Evolutionary conservation across 2,329 filamentous ascomycete genomes (phyloP).

Genomic region (Teratosphaeria epicoccoides): DNA sequence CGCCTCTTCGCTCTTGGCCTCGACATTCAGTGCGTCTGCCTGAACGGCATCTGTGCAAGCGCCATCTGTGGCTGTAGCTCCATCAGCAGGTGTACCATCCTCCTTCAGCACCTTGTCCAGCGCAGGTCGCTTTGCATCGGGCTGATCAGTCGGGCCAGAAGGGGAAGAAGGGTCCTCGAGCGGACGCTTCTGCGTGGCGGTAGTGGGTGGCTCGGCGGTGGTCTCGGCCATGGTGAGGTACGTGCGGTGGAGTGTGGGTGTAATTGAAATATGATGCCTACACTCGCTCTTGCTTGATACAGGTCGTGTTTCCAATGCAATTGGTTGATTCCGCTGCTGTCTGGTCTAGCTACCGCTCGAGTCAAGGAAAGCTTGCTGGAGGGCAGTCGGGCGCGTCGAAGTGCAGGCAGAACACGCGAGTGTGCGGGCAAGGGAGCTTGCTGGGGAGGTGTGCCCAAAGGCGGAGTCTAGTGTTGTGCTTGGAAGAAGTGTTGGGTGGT

Average conservation of each 20-base stretch:
- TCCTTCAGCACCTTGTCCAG: conserved; percentile 82
- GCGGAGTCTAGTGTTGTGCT: conserved; percentile 2
- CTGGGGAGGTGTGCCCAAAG: conserved; percentile 4
- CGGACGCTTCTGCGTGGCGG: conserved; percentile 74
- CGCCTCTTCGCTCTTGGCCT: conserved; percentile 12
- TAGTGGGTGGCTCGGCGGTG: conserved; percentile 33
- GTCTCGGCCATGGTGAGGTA: conserved; percentile 25
- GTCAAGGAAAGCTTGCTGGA: conserved; percentile 7
- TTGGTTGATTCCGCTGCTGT: conserved; percentile 4
- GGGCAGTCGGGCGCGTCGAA: conserved; percentile 3
- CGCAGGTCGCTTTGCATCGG: conserved; percentile 91
- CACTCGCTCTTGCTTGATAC: conserved; percentile 11
- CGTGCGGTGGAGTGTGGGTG: not conserved
- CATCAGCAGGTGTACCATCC: conserved; percentile 39
- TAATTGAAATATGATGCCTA: conserved; percentile 2
- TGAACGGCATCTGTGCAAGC: conserved; percentile 24
- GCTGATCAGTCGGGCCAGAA: conserved; percentile 80
- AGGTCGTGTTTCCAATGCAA: conserved; percentile 1
- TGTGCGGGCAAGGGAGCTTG: conserved; percentile 9
- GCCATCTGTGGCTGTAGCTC: conserved; percentile 22
- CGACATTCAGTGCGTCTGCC: conserved; percentile 11
- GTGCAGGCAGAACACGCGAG: conserved; percentile 4
- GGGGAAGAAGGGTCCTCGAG: conserved; percentile 95
- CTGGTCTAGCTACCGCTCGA: conserved; percentile 6
- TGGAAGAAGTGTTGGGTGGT: not conserved